Percentiles rank a stretch among this genome's conserved stretches.
These are phyloP conservation scores for Termitomyces sp. DNA, from an alignment of 768 basidiomycete species.

Conservation along the genomic window DNA sequence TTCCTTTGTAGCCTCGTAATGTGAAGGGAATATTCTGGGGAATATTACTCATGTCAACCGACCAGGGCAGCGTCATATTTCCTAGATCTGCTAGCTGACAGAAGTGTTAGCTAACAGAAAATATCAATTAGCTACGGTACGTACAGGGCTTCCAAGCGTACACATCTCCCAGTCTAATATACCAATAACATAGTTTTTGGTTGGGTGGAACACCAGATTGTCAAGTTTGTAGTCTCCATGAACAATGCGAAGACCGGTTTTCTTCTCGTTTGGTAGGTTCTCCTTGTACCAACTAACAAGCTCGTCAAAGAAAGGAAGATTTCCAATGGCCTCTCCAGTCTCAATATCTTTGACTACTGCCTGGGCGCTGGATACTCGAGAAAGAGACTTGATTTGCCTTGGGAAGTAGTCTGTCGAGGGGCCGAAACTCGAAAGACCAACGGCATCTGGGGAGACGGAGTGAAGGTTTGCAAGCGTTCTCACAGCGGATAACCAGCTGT, in stretches of 20 bases:
- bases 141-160: conserved; percentile 86
- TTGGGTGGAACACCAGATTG: conserved; percentile 92
- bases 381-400: conserved; percentile 88
- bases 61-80: conserved; percentile 87
- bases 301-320: conserved; percentile 73
- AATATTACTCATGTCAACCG: conserved; percentile 42
- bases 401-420: conserved; percentile 83
- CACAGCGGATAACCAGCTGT: conserved; percentile 77
- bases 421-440: conserved; percentile 73
- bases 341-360: conserved; percentile 65
- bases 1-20: conserved; percentile 64
- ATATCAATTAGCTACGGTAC: conserved; percentile 19
- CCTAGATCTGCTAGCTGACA: conserved; percentile 80
- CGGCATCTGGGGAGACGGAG: conserved; percentile 53
- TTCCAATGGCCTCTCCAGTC: conserved; percentile 52
- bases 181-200: conserved; percentile 88
- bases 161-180: conserved; percentile 98
- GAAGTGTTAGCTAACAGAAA: not conserved
- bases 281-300: conserved; percentile 73
- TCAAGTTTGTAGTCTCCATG: conserved; percentile 99
- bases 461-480: conserved; percentile 66
- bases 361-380: conserved; percentile 77
- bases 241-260: conserved; percentile 79
- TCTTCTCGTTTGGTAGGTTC: conserved; percentile 74
- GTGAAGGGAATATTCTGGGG: conserved; percentile 20